Evolutionary conservation across 1,139 yeast genomes (phyloP), one percentile per base, ranked within the genome.

Genomic region (Yamadazyma mexicana): DNA sequence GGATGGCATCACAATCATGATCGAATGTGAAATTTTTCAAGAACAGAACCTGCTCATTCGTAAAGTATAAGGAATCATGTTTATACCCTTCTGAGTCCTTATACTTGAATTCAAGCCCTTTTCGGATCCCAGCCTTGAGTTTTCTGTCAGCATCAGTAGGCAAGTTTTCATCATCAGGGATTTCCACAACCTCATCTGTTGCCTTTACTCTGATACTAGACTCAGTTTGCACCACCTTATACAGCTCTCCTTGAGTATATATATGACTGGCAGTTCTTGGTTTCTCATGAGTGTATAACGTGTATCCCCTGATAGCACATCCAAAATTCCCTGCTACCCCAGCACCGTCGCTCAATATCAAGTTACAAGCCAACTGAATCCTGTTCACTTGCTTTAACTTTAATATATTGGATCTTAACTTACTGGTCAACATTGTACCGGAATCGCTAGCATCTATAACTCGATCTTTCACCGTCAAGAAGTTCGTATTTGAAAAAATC

Each of bases 251-350:
- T 35, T 73, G 68, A 29, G 77, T 77, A 55, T 78, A 80, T 15
- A 83, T 46, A 40, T 55, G 54, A 36, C 61, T 50, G 15, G 53
- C 55, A 38, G 71, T 65, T 22, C 71, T 65, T 1, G 77, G 56
- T 34, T 66, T 70, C 44, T 82, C 84, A 39, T 76, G 79, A 12
- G 73, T 66, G 47, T 74, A 77, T n/a, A 86, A 66, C 0, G 84
- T 64, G 52, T 81, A 86, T 0, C 95, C 97, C 50, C 77, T 79
- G 1, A 89, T 69, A 0, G 88, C 83, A 37, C 92, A 75, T 0
- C 74, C 71, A 12, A 88, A 47, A 1, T 66, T 62, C 2, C 81
- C 79, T 46, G 61, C 66, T 7, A 59, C 40, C 0, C 49, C 55
- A 8, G 24, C 15, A 6, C 69, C 70, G 48, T 72, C 75, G 44